These are phyloP conservation scores for Pulveroboletus sp. DNA, from an alignment of 768 basidiomycete species.

Conservation along the genomic window DNA sequence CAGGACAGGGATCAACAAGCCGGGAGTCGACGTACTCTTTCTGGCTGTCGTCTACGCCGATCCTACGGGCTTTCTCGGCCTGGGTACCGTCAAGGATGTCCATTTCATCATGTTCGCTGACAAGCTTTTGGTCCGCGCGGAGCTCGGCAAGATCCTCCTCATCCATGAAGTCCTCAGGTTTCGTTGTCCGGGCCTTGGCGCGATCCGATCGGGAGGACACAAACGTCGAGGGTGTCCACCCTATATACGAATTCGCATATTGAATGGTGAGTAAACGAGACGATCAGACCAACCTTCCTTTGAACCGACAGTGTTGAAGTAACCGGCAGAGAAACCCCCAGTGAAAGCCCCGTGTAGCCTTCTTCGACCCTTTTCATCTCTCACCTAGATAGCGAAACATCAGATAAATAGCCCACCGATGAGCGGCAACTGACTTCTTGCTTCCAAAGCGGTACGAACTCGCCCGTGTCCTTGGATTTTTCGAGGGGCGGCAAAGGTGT, in stretches of 20 bases:
- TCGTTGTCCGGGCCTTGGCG: conserved; percentile 50
- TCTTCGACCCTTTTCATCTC: conserved; percentile 89
- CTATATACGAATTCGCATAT: conserved; percentile 35
- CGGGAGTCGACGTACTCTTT: conserved; percentile 24
- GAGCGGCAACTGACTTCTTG: conserved; percentile 68
- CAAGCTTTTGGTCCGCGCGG: conserved; percentile 64
- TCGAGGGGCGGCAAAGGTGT: conserved; percentile 94
- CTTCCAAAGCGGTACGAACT: conserved; percentile 97
- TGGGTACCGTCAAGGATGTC: conserved; percentile 57
- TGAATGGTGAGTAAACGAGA: not conserved
- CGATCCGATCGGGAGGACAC: conserved; percentile 82
- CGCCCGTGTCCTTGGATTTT: conserved; percentile 85
- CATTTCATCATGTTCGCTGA: conserved; percentile 79
- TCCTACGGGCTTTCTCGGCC: conserved; percentile 35
- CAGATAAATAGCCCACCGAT: conserved; percentile 17
- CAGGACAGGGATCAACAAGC: not conserved
- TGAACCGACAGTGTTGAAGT: conserved; percentile 93
- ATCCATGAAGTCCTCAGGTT: conserved; percentile 96
- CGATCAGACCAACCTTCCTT: conserved; percentile 70
- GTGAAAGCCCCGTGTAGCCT: conserved; percentile 98
- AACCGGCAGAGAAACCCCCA: conserved; percentile 96
- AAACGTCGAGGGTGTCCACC: conserved; percentile 94
- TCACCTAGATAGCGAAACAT: conserved; percentile 47
- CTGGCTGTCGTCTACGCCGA: conserved; percentile 40
- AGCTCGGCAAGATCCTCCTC: conserved; percentile 91